Percentiles rank a stretch among this genome's conserved stretches.
These are phyloP conservation scores for Protea cynaroides DNA, from an alignment of 164 flowering plant genomes.

Conservation along the genomic window DNA sequence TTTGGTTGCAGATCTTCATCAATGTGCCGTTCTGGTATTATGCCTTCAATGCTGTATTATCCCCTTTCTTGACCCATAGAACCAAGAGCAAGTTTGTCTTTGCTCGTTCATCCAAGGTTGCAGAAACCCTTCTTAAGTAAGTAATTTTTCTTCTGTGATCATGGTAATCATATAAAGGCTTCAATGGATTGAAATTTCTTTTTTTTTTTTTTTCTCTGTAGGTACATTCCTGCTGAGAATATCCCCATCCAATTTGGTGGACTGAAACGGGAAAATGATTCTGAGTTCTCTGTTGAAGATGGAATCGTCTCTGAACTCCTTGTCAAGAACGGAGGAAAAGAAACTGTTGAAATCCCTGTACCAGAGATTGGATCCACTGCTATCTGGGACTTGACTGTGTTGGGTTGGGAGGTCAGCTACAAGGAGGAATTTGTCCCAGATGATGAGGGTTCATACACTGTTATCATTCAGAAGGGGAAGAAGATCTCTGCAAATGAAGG, in stretches of 20 bases:
- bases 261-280: conserved; percentile 47
- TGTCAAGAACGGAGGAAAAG: conserved; percentile 26
- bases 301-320: conserved; percentile 26
- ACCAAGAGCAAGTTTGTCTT: conserved; percentile 43
- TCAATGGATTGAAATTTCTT: not conserved
- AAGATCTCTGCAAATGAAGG: conserved; percentile 37
- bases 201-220: too few relatives aligned
- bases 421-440: conserved; percentile 64
- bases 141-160: not conserved
- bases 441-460: conserved; percentile 56
- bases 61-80: conserved; percentile 29
- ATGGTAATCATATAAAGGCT: not conserved
- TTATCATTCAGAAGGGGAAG: conserved; percentile 48
- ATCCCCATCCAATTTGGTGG: conserved; percentile 79
- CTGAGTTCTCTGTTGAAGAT: conserved; percentile 44
- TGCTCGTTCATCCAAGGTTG: conserved; percentile 50
- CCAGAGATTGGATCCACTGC: conserved; percentile 36
- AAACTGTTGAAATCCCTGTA: conserved; percentile 43
- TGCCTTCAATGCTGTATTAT: conserved; percentile 30
- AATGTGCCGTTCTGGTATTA: conserved; percentile 73
- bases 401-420: conserved; percentile 81
- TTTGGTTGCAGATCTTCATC: conserved; percentile 49
- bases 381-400: conserved; percentile 56
- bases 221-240: conserved; percentile 55
- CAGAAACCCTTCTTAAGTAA: conserved; percentile 80